Evolutionary conservation across 768 basidiomycete species (phyloP).

Genomic region (Paxillus involutus): DNA sequence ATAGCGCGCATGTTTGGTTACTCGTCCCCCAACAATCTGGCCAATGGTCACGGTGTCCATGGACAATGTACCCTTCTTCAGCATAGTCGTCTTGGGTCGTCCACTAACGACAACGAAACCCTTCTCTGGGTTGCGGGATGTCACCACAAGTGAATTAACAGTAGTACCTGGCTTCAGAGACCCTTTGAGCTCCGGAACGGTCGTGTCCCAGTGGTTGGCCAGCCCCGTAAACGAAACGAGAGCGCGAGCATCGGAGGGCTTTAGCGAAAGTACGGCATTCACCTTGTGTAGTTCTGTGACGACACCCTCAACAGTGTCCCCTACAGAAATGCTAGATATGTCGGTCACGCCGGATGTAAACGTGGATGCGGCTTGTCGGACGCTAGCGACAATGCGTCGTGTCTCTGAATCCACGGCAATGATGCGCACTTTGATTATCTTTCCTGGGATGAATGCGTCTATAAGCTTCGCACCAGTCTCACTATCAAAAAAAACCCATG

Average conservation of each 20-base stretch:
- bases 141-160: constrained; percentile 80
- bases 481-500: constrained; percentile 38
- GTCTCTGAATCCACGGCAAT: constrained; percentile 58
- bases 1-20: constrained; percentile 67
- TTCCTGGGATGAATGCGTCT: constrained; percentile 74
- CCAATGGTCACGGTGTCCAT: constrained; percentile 70
- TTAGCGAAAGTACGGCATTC: constrained; percentile 73
- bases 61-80: constrained; percentile 52
- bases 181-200: constrained; percentile 62
- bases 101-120: constrained; percentile 84
- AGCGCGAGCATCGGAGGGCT: constrained; percentile 69
- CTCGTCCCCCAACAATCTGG: constrained; percentile 77
- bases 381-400: constrained; percentile 76
- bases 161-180: constrained; percentile 66
- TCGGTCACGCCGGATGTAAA: constrained; percentile 52
- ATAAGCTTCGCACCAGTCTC: constrained; percentile 61
- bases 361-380: constrained; percentile 70
- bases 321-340: constrained; percentile 75
- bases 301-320: constrained; percentile 66
- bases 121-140: constrained; percentile 83
- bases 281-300: constrained; percentile 85
- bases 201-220: constrained; percentile 73
- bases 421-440: constrained; percentile 83
- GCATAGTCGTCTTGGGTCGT: constrained; percentile 56
- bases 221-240: constrained; percentile 86